Evolutionary conservation across 257 asterid genomes (phyloP).

Genomic region (Salvia miltiorrhiza): DNA sequence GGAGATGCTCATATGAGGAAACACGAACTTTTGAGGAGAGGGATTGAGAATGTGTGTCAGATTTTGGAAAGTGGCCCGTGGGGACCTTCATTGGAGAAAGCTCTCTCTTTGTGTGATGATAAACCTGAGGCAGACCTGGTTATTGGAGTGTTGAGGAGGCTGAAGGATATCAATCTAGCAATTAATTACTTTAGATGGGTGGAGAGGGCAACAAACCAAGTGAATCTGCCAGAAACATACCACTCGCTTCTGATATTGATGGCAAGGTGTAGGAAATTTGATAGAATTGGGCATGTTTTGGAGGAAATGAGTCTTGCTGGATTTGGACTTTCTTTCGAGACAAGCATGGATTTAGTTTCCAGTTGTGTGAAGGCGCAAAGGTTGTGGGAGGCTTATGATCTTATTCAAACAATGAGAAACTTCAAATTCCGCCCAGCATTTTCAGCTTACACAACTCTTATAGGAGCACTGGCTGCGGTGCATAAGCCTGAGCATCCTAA

Average conservation of each 20-base stretch:
- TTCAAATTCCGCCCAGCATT: constrained; percentile 82
- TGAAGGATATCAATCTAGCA: constrained; percentile 63
- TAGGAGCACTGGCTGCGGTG: constrained; percentile 68
- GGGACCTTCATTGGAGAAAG: constrained; percentile 72
- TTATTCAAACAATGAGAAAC: constrained; percentile 78
- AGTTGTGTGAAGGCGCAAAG: constrained; percentile 47
- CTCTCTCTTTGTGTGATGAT: constrained; percentile 45
- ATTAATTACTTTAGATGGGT: constrained; percentile 75
- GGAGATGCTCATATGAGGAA: constrained; percentile 32
- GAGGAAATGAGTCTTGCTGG: constrained; percentile 94
- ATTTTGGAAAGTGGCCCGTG: constrained; percentile 62
- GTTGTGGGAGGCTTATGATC: constrained; percentile 61
- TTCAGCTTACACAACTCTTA: constrained; percentile 90
- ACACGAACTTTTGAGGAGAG: constrained; percentile 31
- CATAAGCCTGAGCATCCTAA: constrained; percentile 56
- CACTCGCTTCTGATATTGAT: constrained; percentile 68
- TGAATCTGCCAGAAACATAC: constrained; percentile 66
- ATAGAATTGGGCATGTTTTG: constrained; percentile 49
- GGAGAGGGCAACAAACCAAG: constrained; percentile 52
- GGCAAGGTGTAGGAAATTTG: constrained; percentile 57
- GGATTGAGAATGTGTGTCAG: constrained; percentile 49
- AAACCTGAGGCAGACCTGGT: constrained; percentile 51
- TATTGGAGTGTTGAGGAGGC: constrained; percentile 75
- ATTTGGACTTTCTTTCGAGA: constrained; percentile 54
- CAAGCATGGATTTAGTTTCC: constrained; percentile 59